Evolutionary conservation across 176 grass and related monocot genomes (phyloP).

Genomic region (Eragrostis nindensis): DNA sequence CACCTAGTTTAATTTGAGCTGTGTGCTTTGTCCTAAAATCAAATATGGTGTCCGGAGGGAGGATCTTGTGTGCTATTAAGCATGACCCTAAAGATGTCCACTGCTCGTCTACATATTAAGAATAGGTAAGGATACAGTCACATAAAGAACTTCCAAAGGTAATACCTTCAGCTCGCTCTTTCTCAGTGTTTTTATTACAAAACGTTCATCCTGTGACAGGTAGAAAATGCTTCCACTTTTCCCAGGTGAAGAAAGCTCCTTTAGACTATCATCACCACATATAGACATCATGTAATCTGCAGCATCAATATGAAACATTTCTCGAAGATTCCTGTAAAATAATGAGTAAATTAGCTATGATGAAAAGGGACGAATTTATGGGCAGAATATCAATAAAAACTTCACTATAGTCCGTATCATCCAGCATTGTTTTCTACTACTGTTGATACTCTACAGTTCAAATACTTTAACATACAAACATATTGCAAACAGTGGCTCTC

Average conservation of each 20-base stretch:
- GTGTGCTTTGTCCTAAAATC: neutral
- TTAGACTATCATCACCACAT: constrained; percentile 93
- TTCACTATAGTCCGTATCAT: constrained; percentile 5
- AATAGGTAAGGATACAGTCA: constrained; percentile 22
- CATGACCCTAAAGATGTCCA: constrained; percentile 21
- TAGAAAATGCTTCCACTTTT: constrained; percentile 99
- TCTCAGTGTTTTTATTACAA: constrained; percentile 96
- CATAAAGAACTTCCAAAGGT: neutral
- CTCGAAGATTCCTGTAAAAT: constrained; percentile 76
- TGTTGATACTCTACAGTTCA: neutral
- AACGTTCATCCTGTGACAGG: constrained; percentile 96
- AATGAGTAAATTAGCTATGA: constrained; percentile 29
- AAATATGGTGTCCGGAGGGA: neutral
- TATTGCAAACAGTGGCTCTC: neutral
- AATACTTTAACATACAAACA: neutral
- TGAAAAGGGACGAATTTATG: neutral
- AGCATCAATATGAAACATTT: constrained; percentile 99
- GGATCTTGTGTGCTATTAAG: neutral
- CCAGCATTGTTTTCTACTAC: constrained; percentile 5
- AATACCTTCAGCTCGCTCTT: constrained; percentile 92
- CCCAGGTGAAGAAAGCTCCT: constrained; percentile 97
- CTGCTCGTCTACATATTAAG: neutral
- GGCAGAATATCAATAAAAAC: neutral
- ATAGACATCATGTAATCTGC: constrained; percentile 99
- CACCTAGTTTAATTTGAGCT: neutral